Conservation (phyloP, 1,139 yeast species). For the Suhomyces ambrosiae region DNA sequence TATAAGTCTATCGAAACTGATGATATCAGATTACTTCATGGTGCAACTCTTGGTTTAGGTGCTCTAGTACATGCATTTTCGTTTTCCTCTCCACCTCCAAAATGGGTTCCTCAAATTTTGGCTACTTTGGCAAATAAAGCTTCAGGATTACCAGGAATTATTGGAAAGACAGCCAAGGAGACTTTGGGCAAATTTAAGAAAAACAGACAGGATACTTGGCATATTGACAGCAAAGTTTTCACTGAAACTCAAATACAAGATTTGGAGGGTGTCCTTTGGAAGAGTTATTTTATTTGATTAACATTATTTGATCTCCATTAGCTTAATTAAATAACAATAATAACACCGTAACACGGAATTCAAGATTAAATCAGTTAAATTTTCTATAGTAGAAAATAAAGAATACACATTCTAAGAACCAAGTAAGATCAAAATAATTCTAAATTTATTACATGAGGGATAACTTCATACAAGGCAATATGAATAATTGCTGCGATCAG, state of each 20-base stretch:
- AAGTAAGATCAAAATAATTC: not conserved
- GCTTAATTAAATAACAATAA: too few relatives aligned
- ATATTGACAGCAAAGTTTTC: constrained; percentile 77
- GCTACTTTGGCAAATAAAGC: constrained; percentile 70
- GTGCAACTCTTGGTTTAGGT: constrained; percentile 88
- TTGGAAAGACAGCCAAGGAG: constrained; percentile 85
- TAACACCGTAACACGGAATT: too few relatives aligned
- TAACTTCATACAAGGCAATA: not conserved
- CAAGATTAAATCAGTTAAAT: too few relatives aligned
- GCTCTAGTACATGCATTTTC: constrained; percentile 90
- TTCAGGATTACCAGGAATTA: constrained; percentile 70
- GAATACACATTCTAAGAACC: too few relatives aligned
- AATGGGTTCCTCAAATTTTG: constrained; percentile 81
- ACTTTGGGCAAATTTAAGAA: constrained; percentile 84
- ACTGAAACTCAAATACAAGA: constrained; percentile 82
- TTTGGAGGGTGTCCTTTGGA: constrained; percentile 91
- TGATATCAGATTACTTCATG: constrained; percentile 63
- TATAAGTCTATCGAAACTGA: constrained; percentile 38
- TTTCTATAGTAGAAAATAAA: too few relatives aligned
- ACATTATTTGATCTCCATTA: too few relatives aligned
- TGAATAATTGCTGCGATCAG: not conserved
- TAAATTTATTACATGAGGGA: not conserved
- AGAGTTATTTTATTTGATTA: constrained; percentile 84
- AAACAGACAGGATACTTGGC: constrained; percentile 97
- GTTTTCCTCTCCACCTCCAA: constrained; percentile 87